Conservation (phyloP, 2,329 filamentous ascomycete species). For the Colletotrichum brevisporum region DNA sequence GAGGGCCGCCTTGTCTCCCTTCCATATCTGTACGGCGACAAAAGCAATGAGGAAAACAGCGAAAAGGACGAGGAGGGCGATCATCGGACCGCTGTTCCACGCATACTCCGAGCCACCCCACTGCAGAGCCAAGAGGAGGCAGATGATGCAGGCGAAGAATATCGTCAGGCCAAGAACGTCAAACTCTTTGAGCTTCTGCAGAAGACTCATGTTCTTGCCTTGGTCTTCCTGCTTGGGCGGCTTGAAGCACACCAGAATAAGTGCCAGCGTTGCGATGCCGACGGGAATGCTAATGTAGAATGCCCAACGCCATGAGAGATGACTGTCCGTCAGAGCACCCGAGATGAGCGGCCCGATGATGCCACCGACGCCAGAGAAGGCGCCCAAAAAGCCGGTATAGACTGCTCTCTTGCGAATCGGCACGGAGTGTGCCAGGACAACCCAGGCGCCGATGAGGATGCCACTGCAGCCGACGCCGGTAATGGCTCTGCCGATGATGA, state of each 20-base stretch:
- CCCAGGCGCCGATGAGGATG: constrained; percentile 50
- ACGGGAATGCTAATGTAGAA: constrained; percentile 47
- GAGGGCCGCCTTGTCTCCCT: constrained; percentile 53
- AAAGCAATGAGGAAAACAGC: constrained; percentile 49
- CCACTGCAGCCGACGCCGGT: constrained; percentile 54
- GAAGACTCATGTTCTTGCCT: constrained; percentile 33
- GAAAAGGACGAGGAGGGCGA: constrained; percentile 52
- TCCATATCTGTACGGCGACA: constrained; percentile 50
- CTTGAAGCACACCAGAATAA: constrained; percentile 47
- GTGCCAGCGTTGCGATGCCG: constrained; percentile 43
- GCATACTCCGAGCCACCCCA: constrained; percentile 55
- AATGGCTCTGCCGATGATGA: constrained; percentile 55
- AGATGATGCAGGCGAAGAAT: constrained; percentile 49
- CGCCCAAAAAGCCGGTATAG: constrained; percentile 55
- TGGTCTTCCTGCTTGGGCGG: constrained; percentile 17
- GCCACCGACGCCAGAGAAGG: constrained; percentile 55
- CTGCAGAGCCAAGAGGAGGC: constrained; percentile 60
- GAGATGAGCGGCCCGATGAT: constrained; percentile 46
- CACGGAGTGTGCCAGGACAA: constrained; percentile 56
- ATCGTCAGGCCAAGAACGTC: constrained; percentile 43
- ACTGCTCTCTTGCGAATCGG: constrained; percentile 50
- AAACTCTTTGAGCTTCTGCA: constrained; percentile 42
- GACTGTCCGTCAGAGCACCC: constrained; percentile 47
- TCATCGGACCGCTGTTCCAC: constrained; percentile 51
- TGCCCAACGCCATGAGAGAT: constrained; percentile 52